Conservation (phyloP, 805 yeast species). For the Sugiyamaella floridensis region DNA sequence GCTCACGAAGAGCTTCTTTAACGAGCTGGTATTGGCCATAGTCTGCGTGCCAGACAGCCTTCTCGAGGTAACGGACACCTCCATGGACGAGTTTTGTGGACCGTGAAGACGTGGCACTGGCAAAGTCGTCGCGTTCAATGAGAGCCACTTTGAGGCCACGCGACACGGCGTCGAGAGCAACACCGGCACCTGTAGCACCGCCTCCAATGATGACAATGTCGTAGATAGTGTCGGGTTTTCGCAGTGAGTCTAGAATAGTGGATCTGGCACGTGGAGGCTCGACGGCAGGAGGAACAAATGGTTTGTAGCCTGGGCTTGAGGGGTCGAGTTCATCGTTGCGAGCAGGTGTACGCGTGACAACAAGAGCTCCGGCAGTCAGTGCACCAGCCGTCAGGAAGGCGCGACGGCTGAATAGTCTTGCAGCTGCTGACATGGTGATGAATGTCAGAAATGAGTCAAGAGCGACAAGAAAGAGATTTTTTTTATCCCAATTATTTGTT, state of each 20-base stretch:
- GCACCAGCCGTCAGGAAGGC: neutral
- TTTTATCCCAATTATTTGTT: too few species aligned
- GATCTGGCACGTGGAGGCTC: constrained; percentile 25
- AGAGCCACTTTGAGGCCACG: constrained; percentile 86
- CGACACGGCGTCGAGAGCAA: constrained; percentile 84
- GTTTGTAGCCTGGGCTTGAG: constrained; percentile 2
- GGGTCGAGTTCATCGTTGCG: neutral
- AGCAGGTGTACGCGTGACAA: neutral
- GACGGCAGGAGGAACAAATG: constrained; percentile 7
- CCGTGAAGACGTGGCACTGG: constrained; percentile 87
- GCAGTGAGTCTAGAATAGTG: constrained; percentile 23
- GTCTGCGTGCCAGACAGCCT: constrained; percentile 87
- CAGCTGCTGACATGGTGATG: neutral
- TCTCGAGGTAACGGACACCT: constrained; percentile 91
- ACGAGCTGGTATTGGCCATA: constrained; percentile 85
- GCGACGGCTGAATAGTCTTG: neutral
- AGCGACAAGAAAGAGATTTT: neutral
- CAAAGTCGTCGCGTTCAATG: constrained; percentile 83
- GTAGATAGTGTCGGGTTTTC: constrained; percentile 41
- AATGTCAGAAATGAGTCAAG: neutral
- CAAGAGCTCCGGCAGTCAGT: neutral
- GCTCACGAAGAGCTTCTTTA: constrained; percentile 80
- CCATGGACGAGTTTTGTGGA: constrained; percentile 97
- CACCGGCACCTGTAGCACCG: constrained; percentile 94
- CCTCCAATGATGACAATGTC: constrained; percentile 91